Evolutionary conservation across 345 rosid genomes (phyloP).

Genomic region (Gossypium bickii): DNA sequence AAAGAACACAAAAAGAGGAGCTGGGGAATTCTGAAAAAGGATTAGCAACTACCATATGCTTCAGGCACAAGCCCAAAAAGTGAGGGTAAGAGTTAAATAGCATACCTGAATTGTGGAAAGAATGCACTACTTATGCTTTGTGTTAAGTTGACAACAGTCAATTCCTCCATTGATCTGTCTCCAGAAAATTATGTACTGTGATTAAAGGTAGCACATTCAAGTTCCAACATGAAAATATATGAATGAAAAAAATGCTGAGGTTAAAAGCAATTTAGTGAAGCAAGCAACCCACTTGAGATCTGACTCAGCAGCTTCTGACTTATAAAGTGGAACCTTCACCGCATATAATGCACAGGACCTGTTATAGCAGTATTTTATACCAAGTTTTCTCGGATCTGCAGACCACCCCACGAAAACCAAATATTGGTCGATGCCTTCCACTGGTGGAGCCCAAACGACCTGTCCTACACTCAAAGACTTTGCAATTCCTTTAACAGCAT

Average conservation of each 20-base stretch:
- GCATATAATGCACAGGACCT: constrained; percentile 79
- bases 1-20: neutral
- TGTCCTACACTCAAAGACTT: constrained; percentile 79
- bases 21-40: neutral
- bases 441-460: constrained; percentile 83
- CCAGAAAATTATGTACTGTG: constrained; percentile 26
- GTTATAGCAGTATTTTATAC: constrained; percentile 80
- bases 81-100: constrained; percentile 4
- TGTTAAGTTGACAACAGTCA: constrained; percentile 44
- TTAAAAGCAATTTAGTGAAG: constrained; percentile 7
- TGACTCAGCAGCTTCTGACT: constrained; percentile 29
- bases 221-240: constrained; percentile 12
- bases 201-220: neutral
- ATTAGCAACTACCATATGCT: neutral
- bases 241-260: neutral
- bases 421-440: constrained; percentile 39
- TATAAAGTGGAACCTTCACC: constrained; percentile 33
- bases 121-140: constrained; percentile 72
- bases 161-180: constrained; percentile 43
- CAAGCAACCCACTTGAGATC: constrained; percentile 49
- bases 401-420: constrained; percentile 91
- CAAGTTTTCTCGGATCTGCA: constrained; percentile 71
- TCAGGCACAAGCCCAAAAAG: neutral
- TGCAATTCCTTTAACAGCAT: constrained; percentile 58
- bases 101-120: constrained; percentile 79